These are phyloP conservation scores for Symbiodinium pilosum DNA, from an alignment of 73 alveolate species.

Conservation along the genomic window DNA sequence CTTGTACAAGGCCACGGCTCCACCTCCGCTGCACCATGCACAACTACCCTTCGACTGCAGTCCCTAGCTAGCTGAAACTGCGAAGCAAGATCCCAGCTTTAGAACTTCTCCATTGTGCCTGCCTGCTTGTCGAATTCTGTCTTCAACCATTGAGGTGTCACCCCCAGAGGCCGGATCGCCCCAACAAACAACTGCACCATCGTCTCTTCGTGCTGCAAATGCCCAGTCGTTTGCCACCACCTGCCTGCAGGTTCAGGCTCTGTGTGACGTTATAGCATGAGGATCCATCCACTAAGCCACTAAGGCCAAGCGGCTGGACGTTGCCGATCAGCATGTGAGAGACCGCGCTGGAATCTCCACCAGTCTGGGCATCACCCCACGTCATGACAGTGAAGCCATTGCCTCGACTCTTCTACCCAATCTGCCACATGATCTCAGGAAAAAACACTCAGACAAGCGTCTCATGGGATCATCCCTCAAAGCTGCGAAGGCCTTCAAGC, in stretches of 20 bases:
- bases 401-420: neutral
- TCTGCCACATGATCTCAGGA: neutral
- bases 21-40: constrained; percentile 8
- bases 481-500: constrained; percentile 83
- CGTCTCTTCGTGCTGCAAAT: constrained; percentile 77
- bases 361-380: constrained; percentile 81
- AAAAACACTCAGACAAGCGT: too few relatives aligned
- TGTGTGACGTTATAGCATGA: neutral
- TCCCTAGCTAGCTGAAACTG: too few relatives aligned
- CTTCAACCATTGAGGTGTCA: constrained; percentile 12
- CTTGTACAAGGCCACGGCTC: constrained; percentile 53
- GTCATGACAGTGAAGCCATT: constrained; percentile 79
- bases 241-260: constrained; percentile 16
- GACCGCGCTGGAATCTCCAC: constrained; percentile 78
- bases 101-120: neutral
- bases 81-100: too few relatives aligned
- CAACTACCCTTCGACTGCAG: neutral
- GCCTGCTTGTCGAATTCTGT: neutral
- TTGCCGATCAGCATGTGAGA: constrained; percentile 23
- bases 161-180: constrained; percentile 81
- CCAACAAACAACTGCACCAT: constrained; percentile 80
- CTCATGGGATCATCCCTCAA: constrained; percentile 80
- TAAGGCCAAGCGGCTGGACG: neutral
- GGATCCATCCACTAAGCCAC: neutral
- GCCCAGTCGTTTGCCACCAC: constrained; percentile 93